A percentile compares a stretch with the other conserved stretches of the same genome.
Evolutionary conservation across 2,329 filamentous ascomycete species (phyloP).

Genomic region (Pyrenochaeta sp.): DNA sequence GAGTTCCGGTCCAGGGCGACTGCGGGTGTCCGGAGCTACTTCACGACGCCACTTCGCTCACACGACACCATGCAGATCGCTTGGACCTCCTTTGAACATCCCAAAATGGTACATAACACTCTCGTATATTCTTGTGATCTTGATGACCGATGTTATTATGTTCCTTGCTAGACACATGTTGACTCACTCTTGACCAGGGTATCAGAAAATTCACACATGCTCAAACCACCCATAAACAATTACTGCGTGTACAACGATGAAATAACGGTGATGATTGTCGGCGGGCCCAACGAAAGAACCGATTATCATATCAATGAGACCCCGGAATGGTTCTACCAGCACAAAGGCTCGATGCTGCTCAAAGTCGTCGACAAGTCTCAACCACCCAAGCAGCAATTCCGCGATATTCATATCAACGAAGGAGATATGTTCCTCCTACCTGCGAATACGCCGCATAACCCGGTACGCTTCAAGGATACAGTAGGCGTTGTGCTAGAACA

Average conservation of each 20-base stretch:
- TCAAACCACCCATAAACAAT: slow-evolving; percentile 95
- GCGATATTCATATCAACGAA: slow-evolving; percentile 88
- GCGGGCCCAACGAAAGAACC: slow-evolving; percentile 92
- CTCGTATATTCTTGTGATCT: too few species aligned
- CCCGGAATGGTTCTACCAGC: slow-evolving; percentile 97
- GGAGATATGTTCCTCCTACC: slow-evolving; percentile 94
- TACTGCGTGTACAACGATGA: slow-evolving; percentile 92
- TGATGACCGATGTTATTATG: too few species aligned
- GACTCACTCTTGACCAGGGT: slow-evolving; percentile 66
- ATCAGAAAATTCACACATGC: slow-evolving; percentile 86
- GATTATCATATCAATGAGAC: slow-evolving; percentile 99
- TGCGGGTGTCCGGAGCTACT: slow-evolving; percentile 19
- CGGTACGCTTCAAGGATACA: slow-evolving; percentile 89
- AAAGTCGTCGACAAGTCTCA: slow-evolving; percentile 75
- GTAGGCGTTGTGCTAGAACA: slow-evolving; percentile 96
- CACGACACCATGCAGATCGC: slow-evolving; percentile 24
- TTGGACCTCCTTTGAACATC: slow-evolving; percentile 48
- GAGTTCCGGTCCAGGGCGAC: slow-evolving; percentile 13
- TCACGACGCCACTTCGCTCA: slow-evolving; percentile 36
- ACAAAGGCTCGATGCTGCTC: slow-evolving; percentile 90
- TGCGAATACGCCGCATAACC: slow-evolving; percentile 94
- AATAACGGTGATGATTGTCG: slow-evolving; percentile 91
- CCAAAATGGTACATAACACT: slow-evolving; percentile 48
- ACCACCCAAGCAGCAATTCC: slow-evolving; percentile 62
- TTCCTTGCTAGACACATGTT: neutral